Conservation (phyloP, 179 eudicot genomes). For the Heliamphora pulchella region DNA sequence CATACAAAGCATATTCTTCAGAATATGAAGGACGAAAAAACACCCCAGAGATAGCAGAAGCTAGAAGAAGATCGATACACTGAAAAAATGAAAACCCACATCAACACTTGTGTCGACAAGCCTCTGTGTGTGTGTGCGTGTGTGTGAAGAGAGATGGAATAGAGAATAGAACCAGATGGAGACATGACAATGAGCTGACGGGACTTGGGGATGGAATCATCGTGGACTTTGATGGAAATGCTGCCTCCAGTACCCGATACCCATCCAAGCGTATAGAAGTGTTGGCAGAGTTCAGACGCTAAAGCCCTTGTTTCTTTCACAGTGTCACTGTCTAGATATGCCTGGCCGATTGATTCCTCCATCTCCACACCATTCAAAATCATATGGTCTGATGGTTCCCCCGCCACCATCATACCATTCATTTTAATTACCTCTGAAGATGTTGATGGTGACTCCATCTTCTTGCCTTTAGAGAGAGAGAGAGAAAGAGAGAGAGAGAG, state of each 20-base stretch:
- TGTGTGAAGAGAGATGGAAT: no score
- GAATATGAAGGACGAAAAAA: background rate
- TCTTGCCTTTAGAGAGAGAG: no score
- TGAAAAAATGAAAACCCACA: background rate
- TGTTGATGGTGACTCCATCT: background rate
- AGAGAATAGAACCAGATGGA: conserved; percentile 55
- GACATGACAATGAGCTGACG: conserved; percentile 91
- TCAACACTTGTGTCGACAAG: background rate
- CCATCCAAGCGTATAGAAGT: conserved; percentile 86
- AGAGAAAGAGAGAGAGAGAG: background rate
- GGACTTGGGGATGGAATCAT: conserved; percentile 63
- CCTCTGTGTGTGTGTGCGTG: background rate
- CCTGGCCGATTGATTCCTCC: conserved; percentile 38
- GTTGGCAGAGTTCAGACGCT: conserved; percentile 76
- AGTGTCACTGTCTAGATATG: conserved; percentile 50
- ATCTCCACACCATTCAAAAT: conserved; percentile 36
- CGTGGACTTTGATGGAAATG: conserved; percentile 85
- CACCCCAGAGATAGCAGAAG: conserved; percentile 15
- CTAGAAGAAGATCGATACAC: background rate
- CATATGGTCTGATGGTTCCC: background rate
- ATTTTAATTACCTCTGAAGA: background rate
- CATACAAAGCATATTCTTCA: background rate
- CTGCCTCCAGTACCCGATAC: conserved; percentile 97
- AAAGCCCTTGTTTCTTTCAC: conserved; percentile 60
- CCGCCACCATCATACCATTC: background rate